Evolutionary conservation across 2,329 filamentous ascomycete species (phyloP).

Genomic region (Ophiocordyceps camponoti-floridani): DNA sequence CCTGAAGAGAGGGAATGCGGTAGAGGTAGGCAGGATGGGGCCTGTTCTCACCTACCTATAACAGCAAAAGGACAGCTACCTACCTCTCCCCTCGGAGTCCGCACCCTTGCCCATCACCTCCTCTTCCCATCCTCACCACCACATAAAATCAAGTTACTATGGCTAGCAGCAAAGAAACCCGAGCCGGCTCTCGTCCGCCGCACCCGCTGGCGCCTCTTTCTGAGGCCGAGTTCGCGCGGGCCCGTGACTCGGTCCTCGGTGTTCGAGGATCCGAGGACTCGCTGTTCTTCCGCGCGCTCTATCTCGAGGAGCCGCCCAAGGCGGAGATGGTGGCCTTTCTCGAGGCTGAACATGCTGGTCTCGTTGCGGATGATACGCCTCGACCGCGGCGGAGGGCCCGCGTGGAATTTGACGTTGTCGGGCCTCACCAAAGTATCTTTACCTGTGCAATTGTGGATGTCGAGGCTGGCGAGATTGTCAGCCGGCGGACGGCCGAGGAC

Average conservation of each 20-base stretch:
- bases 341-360: constrained; percentile 20
- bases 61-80: too few species aligned
- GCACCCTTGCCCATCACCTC: not conserved
- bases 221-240: constrained; percentile 12
- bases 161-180: not conserved
- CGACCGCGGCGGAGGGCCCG: constrained; percentile 20
- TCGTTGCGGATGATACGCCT: constrained; percentile 9
- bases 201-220: constrained; percentile 15
- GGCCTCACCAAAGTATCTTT: constrained; percentile 8
- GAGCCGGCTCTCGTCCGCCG: not conserved
- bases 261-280: constrained; percentile 9
- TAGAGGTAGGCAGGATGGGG: too few species aligned
- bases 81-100: too few species aligned
- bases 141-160: not conserved
- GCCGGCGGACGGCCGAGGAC: constrained; percentile 9
- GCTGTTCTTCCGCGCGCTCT: constrained; percentile 29
- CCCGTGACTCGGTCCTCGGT: constrained; percentile 14
- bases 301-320: constrained; percentile 31
- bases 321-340: constrained; percentile 24
- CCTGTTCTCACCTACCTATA: too few species aligned
- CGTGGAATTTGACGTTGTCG: constrained; percentile 20
- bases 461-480: constrained; percentile 6
- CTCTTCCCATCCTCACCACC: not conserved
- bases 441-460: constrained; percentile 19
- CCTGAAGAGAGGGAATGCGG: too few species aligned